These are phyloP conservation scores for Sherardia arvensis DNA, from an alignment of 257 asterid species.

Conservation along the genomic window DNA sequence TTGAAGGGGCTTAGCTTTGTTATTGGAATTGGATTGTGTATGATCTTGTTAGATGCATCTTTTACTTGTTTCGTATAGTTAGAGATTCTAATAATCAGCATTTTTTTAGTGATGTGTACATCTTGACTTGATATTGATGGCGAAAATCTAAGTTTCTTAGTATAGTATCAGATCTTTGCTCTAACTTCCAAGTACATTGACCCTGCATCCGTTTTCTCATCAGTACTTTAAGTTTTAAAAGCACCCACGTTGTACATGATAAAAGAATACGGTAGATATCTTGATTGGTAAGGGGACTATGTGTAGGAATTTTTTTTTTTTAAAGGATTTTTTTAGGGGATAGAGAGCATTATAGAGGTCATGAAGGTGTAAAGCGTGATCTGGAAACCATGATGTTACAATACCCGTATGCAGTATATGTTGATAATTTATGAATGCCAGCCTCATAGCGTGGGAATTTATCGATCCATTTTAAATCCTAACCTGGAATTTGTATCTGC, in stretches of 20 bases:
- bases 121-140: not conserved
- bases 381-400: not conserved
- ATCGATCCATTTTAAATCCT: not conserved
- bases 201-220: not conserved
- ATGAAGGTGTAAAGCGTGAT: not conserved
- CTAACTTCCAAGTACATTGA: not conserved
- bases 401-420: not conserved
- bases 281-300: too few relatives aligned
- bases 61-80: too few relatives aligned
- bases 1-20: not conserved
- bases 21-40: not conserved
- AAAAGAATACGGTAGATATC: not conserved
- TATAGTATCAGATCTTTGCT: not conserved
- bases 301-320: too few relatives aligned
- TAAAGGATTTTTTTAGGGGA: not conserved
- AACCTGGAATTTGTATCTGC: not conserved
- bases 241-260: not conserved
- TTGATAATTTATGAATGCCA: not conserved
- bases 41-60: not conserved
- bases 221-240: not conserved
- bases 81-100: not conserved
- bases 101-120: not conserved
- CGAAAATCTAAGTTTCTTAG: not conserved
- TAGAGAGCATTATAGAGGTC: not conserved
- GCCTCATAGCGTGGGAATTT: not conserved